Conservation (phyloP, 2,329 filamentous ascomycete genomes). For the Aspergillus tubingensis region DNA sequence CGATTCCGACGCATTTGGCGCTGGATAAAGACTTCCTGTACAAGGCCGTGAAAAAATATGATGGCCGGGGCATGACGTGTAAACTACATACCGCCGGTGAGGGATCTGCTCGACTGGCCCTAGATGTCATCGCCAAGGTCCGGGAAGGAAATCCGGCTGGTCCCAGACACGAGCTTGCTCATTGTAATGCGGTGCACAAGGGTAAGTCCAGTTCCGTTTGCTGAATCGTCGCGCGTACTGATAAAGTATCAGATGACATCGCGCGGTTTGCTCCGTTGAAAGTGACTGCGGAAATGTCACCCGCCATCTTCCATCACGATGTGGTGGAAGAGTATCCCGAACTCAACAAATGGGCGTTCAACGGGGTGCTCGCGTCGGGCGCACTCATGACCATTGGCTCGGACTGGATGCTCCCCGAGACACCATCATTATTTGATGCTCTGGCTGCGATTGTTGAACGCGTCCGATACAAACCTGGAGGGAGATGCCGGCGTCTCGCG, state of each 20-base stretch:
- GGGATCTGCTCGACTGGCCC: constrained; percentile 32
- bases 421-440: constrained; percentile 12
- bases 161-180: constrained; percentile 37
- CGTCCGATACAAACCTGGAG: background rate
- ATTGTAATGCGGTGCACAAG: constrained; percentile 30
- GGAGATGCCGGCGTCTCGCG: background rate
- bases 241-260: constrained; percentile 25
- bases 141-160: constrained; percentile 28
- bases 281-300: constrained; percentile 38
- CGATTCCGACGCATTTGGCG: constrained; percentile 25
- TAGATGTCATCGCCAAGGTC: constrained; percentile 32
- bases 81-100: constrained; percentile 38
- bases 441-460: constrained; percentile 15
- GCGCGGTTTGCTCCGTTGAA: constrained; percentile 29
- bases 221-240: too few relatives aligned
- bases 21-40: constrained; percentile 19
- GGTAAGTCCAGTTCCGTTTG: constrained; percentile 8
- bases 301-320: constrained; percentile 7
- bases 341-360: constrained; percentile 19
- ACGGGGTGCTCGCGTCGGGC: constrained; percentile 26
- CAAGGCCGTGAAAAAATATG: constrained; percentile 31
- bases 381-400: constrained; percentile 37
- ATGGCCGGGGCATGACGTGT: constrained; percentile 33
- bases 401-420: constrained; percentile 19
- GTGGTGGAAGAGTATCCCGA: constrained; percentile 20